Base-by-base conservation (phyloP, 2,329 filamentous ascomycete species). In the Onygenales sp. region DNA sequence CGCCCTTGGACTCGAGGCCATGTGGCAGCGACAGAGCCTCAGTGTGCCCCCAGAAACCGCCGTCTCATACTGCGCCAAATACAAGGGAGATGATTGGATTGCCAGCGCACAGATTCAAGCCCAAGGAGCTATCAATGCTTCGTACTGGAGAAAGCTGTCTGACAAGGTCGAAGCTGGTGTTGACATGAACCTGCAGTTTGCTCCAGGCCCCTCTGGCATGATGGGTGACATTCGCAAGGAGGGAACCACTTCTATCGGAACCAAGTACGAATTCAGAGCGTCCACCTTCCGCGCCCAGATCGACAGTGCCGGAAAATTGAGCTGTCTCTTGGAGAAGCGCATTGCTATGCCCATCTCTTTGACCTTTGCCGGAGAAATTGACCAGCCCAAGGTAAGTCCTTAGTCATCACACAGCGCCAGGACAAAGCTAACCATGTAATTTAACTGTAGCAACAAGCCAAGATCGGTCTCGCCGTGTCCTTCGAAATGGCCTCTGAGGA, bases 221-320 rank as follows among this genome's bases (percentile, higher is more conserved):
- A 90, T 93, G 83, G 89, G 89, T 56, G 83, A 83, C 46, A 70
- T 85, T 52, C 82, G 85, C 70, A 92, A 90, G 72, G 91, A 98
- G 72, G 93, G 93, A 53, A 81, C 89, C 57, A 91, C 94, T 52
- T 89, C 91, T 52, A 81, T 97, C 64, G 93, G 92, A 65, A 89
- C 90, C 69, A 98, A 98, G 76, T 98, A 98, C 75, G 92, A 96
- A 71, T 98, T 98, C 83, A 83, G 89, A 67, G 88, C 90, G 75
- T 93, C 89, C 53, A 93, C 89, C 50, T 95, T 96, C 84, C 85
- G 92, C 60, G 93, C 92, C 44, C 93, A 98, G 76, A 81, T 97
- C 63, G 93, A 98, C 75, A 94, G 90, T 66, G 85, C 89, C 69
- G 93, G 93, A 70, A 95, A 95, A 78, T 80, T 98, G 57, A 89